These are phyloP conservation scores for Aureobasidium leucospermi DNA, from an alignment of 2,329 filamentous ascomycete genomes.

Conservation along the genomic window DNA sequence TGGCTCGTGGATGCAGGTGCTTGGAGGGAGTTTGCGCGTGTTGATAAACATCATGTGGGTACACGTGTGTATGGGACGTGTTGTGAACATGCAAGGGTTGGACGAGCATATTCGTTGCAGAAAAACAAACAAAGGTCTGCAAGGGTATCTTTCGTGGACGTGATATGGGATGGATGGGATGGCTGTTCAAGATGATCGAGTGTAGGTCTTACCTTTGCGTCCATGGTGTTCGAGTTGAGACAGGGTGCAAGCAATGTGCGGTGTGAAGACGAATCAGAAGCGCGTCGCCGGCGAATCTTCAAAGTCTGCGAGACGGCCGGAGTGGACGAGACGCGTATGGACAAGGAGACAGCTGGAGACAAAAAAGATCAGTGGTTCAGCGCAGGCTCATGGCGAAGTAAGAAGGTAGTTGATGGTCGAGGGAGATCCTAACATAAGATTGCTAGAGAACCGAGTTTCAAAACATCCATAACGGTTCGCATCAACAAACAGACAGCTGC, in stretches of 20 bases:
- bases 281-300: constrained; percentile 6
- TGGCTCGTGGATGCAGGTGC: background rate
- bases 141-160: background rate
- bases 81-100: background rate
- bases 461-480: constrained; percentile 8
- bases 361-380: background rate
- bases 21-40: background rate
- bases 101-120: constrained; percentile 2
- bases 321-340: background rate
- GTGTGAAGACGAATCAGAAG: constrained; percentile 3
- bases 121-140: constrained; percentile 9
- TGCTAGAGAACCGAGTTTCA: constrained; percentile 5
- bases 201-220: constrained; percentile 35
- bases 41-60: background rate
- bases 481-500: constrained; percentile 9
- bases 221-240: constrained; percentile 28
- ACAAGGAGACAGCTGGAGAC: constrained; percentile 3
- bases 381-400: constrained; percentile 12
- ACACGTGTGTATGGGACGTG: background rate
- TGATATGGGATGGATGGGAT: background rate
- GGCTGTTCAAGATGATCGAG: constrained; percentile 1
- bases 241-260: constrained; percentile 4
- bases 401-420: constrained; percentile 12
- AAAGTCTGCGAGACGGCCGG: constrained; percentile 10
- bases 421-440: constrained; percentile 7